Percentiles rank a stretch among this genome's conserved stretches.
Conservation (phyloP, 169 alveolate genomes). For the Eimeria necatrix region DNA sequence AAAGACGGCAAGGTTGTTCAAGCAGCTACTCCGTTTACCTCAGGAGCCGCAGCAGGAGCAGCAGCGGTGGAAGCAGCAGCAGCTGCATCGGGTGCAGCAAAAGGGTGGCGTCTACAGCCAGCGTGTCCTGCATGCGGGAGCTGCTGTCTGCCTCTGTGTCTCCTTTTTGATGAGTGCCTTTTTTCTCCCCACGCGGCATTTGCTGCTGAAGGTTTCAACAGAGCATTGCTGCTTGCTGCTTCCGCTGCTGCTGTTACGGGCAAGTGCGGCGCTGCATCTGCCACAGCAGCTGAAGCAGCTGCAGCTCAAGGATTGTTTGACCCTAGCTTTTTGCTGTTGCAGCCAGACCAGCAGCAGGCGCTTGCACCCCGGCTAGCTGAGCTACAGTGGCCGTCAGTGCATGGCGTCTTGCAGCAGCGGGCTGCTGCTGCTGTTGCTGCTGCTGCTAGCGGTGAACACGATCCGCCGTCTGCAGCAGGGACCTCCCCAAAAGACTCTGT, state of each 20-base stretch:
- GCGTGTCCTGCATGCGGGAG: conserved; percentile 53
- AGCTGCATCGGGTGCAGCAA: conserved; percentile 41
- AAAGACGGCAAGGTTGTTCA: neutral
- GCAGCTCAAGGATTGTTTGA: conserved; percentile 36
- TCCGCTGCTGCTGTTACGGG: conserved; percentile 44
- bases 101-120: neutral
- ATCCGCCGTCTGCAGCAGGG: neutral
- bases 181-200: conserved; percentile 56
- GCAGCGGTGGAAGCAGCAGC: conserved; percentile 11
- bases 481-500: neutral
- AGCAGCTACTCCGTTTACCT: conserved; percentile 32
- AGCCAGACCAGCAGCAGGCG: conserved; percentile 4
- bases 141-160: conserved; percentile 55
- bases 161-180: conserved; percentile 47
- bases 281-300: neutral
- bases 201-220: conserved; percentile 17
- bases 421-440: conserved; percentile 32
- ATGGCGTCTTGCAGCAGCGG: neutral
- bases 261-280: conserved; percentile 45
- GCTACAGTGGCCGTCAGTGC: neutral
- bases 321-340: conserved; percentile 42
- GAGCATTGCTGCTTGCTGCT: conserved; percentile 56
- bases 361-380: neutral
- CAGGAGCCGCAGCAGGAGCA: neutral
- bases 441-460: neutral